phyloP scores from a whole-genome alignment of 139 green algal genomes.

The Micromonas commoda region DNA sequence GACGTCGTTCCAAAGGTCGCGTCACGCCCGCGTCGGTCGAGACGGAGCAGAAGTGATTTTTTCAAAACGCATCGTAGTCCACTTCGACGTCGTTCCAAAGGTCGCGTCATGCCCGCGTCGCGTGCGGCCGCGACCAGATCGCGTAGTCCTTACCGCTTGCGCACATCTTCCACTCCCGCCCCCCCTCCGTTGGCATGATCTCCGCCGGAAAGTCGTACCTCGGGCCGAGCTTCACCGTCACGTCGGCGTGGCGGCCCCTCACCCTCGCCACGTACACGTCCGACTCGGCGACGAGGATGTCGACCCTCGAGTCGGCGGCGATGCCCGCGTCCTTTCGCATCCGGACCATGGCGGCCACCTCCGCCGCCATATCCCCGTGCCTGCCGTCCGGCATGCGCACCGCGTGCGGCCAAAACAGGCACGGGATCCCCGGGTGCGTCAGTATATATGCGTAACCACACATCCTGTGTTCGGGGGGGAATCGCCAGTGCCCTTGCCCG shows the following conservation, averaged over 20 bases:
- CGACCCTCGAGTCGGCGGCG: neutral
- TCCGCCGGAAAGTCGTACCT: constrained; percentile 15
- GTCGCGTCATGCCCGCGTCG: neutral
- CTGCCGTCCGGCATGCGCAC: constrained; percentile 31
- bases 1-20: no score
- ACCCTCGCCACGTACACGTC: constrained; percentile 22
- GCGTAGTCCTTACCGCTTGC: constrained; percentile 15
- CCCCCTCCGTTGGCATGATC: neutral
- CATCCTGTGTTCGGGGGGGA: constrained; percentile 50
- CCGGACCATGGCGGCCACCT: constrained; percentile 33
- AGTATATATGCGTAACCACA: constrained; percentile 88
- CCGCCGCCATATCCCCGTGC: neutral
- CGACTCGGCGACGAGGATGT: neutral
- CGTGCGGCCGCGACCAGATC: neutral
- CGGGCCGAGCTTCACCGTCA: constrained; percentile 28
- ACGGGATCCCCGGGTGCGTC: constrained; percentile 85
- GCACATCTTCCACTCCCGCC: neutral
- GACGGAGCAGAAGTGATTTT: no score
- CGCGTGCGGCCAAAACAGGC: constrained; percentile 77
- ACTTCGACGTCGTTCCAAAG: no score
- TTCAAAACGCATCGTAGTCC: neutral
- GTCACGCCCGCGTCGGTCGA: neutral
- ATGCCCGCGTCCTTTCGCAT: constrained; percentile 53
- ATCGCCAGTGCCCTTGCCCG: constrained; percentile 43
- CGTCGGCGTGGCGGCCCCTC: neutral